phyloP scores from a whole-genome alignment of 148 eudicot species.

The Tetragonia tetragonoides region DNA sequence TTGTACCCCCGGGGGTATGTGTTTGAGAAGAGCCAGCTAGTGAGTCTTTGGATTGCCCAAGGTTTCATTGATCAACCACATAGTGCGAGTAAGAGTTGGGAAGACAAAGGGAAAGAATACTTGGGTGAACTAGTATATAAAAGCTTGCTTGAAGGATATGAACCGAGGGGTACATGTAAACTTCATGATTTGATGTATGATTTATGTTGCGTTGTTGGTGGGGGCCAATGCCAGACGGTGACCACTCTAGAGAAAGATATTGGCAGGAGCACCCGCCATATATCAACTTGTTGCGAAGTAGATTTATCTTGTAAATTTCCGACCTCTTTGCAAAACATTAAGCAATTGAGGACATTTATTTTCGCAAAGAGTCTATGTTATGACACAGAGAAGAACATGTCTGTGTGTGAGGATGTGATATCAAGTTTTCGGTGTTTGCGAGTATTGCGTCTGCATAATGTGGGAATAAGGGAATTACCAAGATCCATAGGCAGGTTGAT shows the following conservation, averaged over 20 bases:
- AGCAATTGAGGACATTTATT: slow-evolving; percentile 3
- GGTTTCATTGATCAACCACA: background rate
- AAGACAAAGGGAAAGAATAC: background rate
- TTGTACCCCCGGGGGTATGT: background rate
- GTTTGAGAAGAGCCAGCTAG: background rate
- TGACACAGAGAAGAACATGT: background rate
- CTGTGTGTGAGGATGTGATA: background rate
- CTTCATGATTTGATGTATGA: slow-evolving; percentile 6
- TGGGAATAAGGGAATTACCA: background rate
- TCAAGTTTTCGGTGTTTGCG: background rate
- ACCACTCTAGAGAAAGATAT: background rate
- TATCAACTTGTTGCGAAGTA: background rate
- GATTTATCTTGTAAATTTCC: background rate
- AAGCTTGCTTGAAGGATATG: background rate
- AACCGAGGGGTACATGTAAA: background rate
- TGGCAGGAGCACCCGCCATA: background rate
- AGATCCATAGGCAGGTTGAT: background rate
- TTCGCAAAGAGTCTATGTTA: background rate
- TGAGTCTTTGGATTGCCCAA: background rate
- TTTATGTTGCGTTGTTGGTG: background rate
- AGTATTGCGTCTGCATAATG: background rate
- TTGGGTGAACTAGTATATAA: background rate
- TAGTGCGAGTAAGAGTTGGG: background rate
- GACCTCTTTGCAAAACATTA: background rate
- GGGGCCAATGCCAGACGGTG: background rate